Percentiles rank a stretch among this genome's conserved stretches.
These are phyloP conservation scores for Trichodelitschia bisporula DNA, from an alignment of 495 filamentous ascomycete species.

Conservation along the genomic window DNA sequence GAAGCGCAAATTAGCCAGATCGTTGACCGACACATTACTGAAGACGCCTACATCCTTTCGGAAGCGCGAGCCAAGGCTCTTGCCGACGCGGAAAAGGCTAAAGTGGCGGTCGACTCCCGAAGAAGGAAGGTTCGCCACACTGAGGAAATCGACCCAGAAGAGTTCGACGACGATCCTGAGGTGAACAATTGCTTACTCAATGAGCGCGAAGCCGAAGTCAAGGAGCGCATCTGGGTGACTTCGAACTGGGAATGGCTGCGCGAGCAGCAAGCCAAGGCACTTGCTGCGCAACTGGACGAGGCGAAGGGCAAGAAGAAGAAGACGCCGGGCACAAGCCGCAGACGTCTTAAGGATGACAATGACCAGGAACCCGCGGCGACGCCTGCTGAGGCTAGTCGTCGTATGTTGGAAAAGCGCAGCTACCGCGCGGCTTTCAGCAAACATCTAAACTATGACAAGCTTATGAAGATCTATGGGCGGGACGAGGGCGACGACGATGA, in stretches of 20 bases:
- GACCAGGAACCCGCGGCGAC: slow-evolving; percentile 8
- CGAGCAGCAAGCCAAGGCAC: slow-evolving; percentile 48
- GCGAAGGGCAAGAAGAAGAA: slow-evolving; percentile 19
- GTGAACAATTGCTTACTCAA: slow-evolving; percentile 52
- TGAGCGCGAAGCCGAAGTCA: slow-evolving; percentile 42
- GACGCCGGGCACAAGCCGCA: slow-evolving; percentile 3
- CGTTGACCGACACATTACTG: too few species aligned
- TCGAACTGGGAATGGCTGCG: slow-evolving; percentile 80
- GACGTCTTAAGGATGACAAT: slow-evolving; percentile 12
- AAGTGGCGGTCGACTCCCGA: not conserved
- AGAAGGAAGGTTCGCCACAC: slow-evolving; percentile 7
- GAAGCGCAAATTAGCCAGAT: too few species aligned
- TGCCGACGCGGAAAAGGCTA: too few species aligned
- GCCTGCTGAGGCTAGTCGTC: slow-evolving; percentile 8
- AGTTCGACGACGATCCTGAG: slow-evolving; percentile 75
- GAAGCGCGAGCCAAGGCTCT: too few species aligned
- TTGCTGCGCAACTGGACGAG: slow-evolving; percentile 35
- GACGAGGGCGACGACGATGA: too few species aligned
- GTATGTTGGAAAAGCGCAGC: slow-evolving; percentile 9
- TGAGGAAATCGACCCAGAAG: slow-evolving; percentile 38
- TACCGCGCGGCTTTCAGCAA: slow-evolving; percentile 5
- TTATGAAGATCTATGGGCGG: slow-evolving; percentile 10
- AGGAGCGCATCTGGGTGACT: slow-evolving; percentile 81
- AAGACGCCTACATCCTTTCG: too few species aligned
- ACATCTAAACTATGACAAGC: slow-evolving; percentile 9